Conservation (phyloP, 495 filamentous ascomycete genomes). For the Hypoxylon cercidicola region DNA sequence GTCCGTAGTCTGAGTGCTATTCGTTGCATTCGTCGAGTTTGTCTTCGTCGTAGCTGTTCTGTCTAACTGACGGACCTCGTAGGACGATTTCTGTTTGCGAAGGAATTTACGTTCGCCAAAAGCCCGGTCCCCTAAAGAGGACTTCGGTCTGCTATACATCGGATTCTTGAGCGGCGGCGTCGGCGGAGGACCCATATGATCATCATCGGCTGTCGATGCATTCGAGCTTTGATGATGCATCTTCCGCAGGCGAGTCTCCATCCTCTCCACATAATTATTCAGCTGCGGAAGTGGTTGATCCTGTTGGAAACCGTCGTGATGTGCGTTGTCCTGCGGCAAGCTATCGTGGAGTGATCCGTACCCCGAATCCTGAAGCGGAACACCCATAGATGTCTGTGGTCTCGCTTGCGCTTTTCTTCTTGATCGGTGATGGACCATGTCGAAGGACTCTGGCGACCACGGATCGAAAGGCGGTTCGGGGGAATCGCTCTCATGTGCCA, state of each 20-base stretch:
- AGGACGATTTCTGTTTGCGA: conserved; percentile 78
- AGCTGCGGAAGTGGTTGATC: conserved; percentile 72
- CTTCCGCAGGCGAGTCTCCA: conserved; percentile 81
- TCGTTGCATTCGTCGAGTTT: conserved; percentile 79
- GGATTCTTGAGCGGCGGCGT: conserved; percentile 72
- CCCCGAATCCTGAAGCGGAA: conserved; percentile 66
- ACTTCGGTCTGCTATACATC: conserved; percentile 59
- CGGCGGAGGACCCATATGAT: conserved; percentile 62
- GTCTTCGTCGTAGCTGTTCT: conserved; percentile 90
- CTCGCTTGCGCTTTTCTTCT: conserved; percentile 55
- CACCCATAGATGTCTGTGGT: conserved; percentile 78
- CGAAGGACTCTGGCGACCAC: conserved; percentile 93
- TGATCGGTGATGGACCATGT: conserved; percentile 63
- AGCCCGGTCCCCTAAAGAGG: conserved; percentile 54
- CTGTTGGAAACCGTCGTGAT: conserved; percentile 53
- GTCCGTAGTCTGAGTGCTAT: conserved; percentile 78
- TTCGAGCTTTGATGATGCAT: conserved; percentile 71
- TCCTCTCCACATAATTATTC: conserved; percentile 85
- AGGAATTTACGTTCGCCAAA: conserved; percentile 50
- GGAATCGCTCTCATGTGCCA: conserved; percentile 62
- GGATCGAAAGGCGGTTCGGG: conserved; percentile 73
- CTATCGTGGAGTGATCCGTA: conserved; percentile 61
- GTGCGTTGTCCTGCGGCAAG: conserved; percentile 52
- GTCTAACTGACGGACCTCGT: conserved; percentile 78
- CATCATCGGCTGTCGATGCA: conserved; percentile 29